These are phyloP conservation scores for Tympanopsis confertula DNA, from an alignment of 2,329 filamentous ascomycete species.

Conservation along the genomic window DNA sequence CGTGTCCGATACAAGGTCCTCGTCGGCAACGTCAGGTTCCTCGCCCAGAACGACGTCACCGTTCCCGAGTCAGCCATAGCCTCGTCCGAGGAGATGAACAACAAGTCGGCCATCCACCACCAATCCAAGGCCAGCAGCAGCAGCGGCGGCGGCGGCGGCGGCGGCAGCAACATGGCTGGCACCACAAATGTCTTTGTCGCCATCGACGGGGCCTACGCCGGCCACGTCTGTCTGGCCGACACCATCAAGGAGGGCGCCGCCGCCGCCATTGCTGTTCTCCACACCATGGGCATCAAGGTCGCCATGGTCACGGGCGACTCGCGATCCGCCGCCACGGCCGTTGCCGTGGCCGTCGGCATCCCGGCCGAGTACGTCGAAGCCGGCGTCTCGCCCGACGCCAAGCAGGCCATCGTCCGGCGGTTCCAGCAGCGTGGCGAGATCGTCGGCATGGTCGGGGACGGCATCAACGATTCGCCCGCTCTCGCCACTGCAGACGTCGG, in stretches of 20 bases:
- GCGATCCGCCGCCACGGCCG: conserved; percentile 68
- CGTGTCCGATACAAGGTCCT: conserved; percentile 66
- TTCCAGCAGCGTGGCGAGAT: conserved; percentile 65
- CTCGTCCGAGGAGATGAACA: conserved; percentile 47
- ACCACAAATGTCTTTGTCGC: conserved; percentile 87
- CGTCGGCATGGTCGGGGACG: conserved; percentile 95
- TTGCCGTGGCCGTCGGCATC: conserved; percentile 76
- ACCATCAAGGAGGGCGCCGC: conserved; percentile 80
- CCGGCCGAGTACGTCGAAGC: conserved; percentile 65
- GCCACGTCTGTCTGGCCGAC: conserved; percentile 74
- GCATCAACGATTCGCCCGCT: conserved; percentile 95
- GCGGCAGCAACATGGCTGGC: conserved; percentile 35
- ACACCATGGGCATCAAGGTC: conserved; percentile 73
- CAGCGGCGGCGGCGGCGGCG: not conserved
- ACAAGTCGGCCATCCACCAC: conserved; percentile 24
- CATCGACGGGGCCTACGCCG: conserved; percentile 70
- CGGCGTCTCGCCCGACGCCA: conserved; percentile 81
- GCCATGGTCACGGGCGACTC: conserved; percentile 94
- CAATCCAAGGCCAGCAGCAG: conserved; percentile 15
- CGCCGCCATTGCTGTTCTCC: conserved; percentile 69
- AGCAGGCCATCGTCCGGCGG: conserved; percentile 70
- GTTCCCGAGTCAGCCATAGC: conserved; percentile 54
- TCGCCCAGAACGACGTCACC: conserved; percentile 57
- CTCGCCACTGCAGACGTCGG: conserved; percentile 86
- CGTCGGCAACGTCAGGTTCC: conserved; percentile 70